A percentile compares a stretch with the other conserved stretches of the same genome.
phyloP scores from a whole-genome alignment of 2,329 filamentous ascomycete species.

The Escovopsis sp. region DNA sequence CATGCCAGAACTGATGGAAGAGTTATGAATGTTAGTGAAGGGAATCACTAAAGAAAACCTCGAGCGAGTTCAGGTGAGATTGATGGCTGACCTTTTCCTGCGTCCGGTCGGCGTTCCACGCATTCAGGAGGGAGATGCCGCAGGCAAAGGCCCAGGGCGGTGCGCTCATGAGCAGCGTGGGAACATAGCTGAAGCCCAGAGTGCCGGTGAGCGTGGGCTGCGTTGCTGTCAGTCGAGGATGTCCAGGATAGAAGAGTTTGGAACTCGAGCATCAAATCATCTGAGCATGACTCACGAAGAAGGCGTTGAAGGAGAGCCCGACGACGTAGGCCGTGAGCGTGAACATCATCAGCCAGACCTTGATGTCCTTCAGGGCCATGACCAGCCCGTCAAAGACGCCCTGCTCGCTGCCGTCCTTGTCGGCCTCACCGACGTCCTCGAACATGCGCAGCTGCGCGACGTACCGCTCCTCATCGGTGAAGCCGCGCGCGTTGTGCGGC shows the following conservation, averaged over 20 bases:
- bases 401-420: constrained; percentile 34
- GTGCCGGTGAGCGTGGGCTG: constrained; percentile 37
- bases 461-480: constrained; percentile 41
- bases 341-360: constrained; percentile 50
- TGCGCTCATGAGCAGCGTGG: constrained; percentile 39
- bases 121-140: constrained; percentile 38
- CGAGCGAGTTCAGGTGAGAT: too few species aligned
- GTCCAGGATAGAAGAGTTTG: not conserved
- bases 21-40: too few species aligned
- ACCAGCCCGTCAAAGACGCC: constrained; percentile 37
- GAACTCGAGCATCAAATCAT: not conserved
- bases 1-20: constrained; percentile 37
- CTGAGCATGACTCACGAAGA: constrained; percentile 27
- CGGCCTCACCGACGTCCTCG: constrained; percentile 43
- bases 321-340: constrained; percentile 47
- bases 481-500: constrained; percentile 41
- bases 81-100: constrained; percentile 33
- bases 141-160: constrained; percentile 46
- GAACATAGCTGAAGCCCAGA: constrained; percentile 35
- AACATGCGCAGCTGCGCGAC: constrained; percentile 40
- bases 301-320: constrained; percentile 43
- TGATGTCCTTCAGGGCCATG: constrained; percentile 44
- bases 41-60: too few species aligned
- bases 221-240: too few species aligned
- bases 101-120: constrained; percentile 40